A percentile compares a stretch with the other conserved stretches of the same genome.
Conservation (phyloP, 169 alveolate species). For the Eimeria tenella region DNA sequence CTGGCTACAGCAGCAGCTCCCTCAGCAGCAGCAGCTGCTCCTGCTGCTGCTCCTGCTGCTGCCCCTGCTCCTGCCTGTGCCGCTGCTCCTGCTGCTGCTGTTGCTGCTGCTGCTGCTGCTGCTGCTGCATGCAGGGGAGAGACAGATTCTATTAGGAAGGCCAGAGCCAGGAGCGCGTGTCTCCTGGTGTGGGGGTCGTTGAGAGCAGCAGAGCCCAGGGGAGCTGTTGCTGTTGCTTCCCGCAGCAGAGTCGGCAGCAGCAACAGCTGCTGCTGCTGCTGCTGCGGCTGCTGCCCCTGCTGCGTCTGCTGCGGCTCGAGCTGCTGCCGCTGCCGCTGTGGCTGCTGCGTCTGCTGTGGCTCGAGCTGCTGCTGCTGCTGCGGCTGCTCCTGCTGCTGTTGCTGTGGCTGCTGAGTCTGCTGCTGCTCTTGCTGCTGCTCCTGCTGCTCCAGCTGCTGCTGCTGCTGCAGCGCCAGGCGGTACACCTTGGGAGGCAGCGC, state of each 20-base stretch:
- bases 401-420: neutral
- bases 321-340: neutral
- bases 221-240: constrained; percentile 63
- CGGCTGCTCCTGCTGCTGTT: neutral
- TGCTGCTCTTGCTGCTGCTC: neutral
- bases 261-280: neutral
- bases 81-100: neutral
- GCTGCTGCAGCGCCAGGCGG: constrained; percentile 55
- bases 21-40: constrained; percentile 8
- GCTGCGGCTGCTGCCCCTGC: neutral
- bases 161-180: constrained; percentile 48
- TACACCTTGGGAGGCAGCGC: constrained; percentile 74
- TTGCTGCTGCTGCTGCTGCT: neutral
- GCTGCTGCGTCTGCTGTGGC: constrained; percentile 37
- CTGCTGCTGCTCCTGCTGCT: neutral
- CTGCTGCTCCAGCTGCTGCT: constrained; percentile 18
- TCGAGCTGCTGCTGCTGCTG: constrained; percentile 17
- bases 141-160: constrained; percentile 14
- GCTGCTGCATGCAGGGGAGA: neutral
- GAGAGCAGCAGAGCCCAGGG: constrained; percentile 39
- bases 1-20: constrained; percentile 19
- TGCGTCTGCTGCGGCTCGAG: neutral
- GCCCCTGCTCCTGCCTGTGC: neutral
- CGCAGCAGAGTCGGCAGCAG: neutral
- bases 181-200: constrained; percentile 65